phyloP scores from a whole-genome alignment of 495 filamentous ascomycete species.

The Tuber aestivum region DNA sequence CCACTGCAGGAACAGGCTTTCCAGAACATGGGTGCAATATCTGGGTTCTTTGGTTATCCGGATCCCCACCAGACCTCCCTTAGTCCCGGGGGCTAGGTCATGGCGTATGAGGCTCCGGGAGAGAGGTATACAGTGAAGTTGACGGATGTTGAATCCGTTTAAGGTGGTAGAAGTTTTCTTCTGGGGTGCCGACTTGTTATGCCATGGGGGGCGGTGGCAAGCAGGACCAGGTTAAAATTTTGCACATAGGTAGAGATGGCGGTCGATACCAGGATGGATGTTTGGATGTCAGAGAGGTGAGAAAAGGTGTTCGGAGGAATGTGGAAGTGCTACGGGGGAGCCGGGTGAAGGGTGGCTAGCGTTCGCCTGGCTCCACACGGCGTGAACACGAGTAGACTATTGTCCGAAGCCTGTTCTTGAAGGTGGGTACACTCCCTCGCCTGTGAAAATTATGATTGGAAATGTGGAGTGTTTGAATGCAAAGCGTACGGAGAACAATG shows the following conservation, averaged over 20 bases:
- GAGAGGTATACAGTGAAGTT: slow-evolving; percentile 55
- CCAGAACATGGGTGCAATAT: too few species aligned
- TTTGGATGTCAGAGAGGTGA: slow-evolving; percentile 42
- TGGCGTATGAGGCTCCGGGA: slow-evolving; percentile 26
- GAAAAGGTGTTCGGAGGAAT: slow-evolving; percentile 54
- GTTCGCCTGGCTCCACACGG: slow-evolving; percentile 39
- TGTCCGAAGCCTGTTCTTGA: slow-evolving; percentile 20
- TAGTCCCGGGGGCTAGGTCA: not conserved
- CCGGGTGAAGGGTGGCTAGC: slow-evolving; percentile 29
- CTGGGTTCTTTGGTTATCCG: not conserved
- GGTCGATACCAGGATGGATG: slow-evolving; percentile 19
- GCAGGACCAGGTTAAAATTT: slow-evolving; percentile 69
- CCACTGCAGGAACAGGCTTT: too few species aligned
- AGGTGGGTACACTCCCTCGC: slow-evolving; percentile 12
- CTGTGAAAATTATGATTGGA: too few species aligned
- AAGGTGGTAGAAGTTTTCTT: slow-evolving; percentile 58
- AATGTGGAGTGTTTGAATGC: too few species aligned
- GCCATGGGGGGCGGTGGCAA: slow-evolving; percentile 80
- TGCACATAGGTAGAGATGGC: slow-evolving; percentile 36
- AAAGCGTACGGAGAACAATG: too few species aligned
- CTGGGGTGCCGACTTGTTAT: slow-evolving; percentile 77
- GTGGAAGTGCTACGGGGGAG: slow-evolving; percentile 42
- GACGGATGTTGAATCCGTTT: slow-evolving; percentile 41
- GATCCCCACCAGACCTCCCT: not conserved
- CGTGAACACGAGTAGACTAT: slow-evolving; percentile 44